Conservation (phyloP, 2,329 filamentous ascomycete species). For the Pyricularia sp. region DNA sequence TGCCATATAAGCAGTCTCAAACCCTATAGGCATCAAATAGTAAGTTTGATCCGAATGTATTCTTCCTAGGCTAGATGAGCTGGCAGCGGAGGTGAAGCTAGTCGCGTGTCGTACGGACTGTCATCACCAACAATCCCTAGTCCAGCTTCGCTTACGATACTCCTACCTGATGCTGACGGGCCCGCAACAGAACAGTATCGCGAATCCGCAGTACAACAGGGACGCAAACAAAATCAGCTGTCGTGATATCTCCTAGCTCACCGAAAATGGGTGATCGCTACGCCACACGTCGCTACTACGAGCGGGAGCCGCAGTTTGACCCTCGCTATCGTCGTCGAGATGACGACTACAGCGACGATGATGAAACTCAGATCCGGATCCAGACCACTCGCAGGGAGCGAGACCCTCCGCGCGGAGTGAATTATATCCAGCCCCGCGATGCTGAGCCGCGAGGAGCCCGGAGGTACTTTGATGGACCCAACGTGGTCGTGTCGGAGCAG, state of each 20-base stretch:
- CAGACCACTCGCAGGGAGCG: conserved; percentile 15
- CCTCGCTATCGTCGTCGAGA: not conserved
- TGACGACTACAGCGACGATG: conserved; percentile 40
- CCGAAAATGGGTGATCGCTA: not conserved
- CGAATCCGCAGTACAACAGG: not conserved
- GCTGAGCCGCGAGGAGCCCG: conserved; percentile 23
- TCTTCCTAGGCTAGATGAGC: not conserved
- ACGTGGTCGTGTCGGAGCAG: conserved; percentile 35
- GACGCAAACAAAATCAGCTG: not conserved
- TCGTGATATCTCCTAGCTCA: not conserved
- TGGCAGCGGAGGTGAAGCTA: not conserved
- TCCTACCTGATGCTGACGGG: not conserved
- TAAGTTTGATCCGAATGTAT: not conserved
- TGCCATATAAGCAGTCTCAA: not conserved
- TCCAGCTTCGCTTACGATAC: not conserved
- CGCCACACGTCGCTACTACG: not conserved
- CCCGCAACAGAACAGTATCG: not conserved
- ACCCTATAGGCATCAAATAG: not conserved
- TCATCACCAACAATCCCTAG: not conserved
- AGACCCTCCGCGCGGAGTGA: conserved; percentile 16
- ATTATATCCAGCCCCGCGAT: conserved; percentile 33
- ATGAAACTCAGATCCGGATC: conserved; percentile 44
- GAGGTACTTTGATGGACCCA: conserved; percentile 30
- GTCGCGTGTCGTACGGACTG: not conserved
- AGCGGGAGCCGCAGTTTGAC: not conserved